Evolutionary conservation across 2,329 filamentous ascomycete species (phyloP), one percentile per base, ranked within the genome.

Genomic region (Aspergillus luchuensis): DNA sequence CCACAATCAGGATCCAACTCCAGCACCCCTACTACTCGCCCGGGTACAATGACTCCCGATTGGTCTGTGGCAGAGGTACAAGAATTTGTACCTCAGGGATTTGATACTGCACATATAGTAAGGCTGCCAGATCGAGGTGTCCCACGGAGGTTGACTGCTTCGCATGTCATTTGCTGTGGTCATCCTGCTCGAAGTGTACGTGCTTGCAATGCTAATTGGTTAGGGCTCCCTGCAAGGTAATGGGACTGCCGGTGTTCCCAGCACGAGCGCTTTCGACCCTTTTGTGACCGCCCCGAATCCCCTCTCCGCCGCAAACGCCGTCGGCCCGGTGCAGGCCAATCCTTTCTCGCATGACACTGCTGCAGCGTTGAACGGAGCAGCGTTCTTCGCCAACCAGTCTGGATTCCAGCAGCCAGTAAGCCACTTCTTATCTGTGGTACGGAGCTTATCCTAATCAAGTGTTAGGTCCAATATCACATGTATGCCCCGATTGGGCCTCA

Each of bases 401-500:
- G 80, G 81, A 57, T 88, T 86, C 70, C 84, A 86, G 19, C 88
- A 90, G 66, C 90, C 90, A 21, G 86, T 88, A 76, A 71, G 82
- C 58, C 58, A 17, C 8, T 11, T n/a, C 3, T 15, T 3, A 8
- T 11, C 8, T 19, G 28, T 33, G 25, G 5, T 33, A 30, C 8
- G 8, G 4, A 33, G 11, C 5, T 13, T 3, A 33, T 50, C n/a
- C 7, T 30, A 19, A 23, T 21, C 30, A 19, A 11, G 19, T 28
- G 49, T n/a, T 62, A 89, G 87, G 85, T 92, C 5, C 91, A 94
- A 80, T 96, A 97, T 74, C 95, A 99, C 75, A 84, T 97, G 11
- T 99, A 99, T 75, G 91, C 92, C 33, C 92, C 93, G 0, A 85
- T 93, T 59, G 92, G 91, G 5, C 88, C 91, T n/a, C 86, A 92